phyloP scores from a whole-genome alignment of 2,329 filamentous ascomycete species.

The Aureobasidium lini region DNA sequence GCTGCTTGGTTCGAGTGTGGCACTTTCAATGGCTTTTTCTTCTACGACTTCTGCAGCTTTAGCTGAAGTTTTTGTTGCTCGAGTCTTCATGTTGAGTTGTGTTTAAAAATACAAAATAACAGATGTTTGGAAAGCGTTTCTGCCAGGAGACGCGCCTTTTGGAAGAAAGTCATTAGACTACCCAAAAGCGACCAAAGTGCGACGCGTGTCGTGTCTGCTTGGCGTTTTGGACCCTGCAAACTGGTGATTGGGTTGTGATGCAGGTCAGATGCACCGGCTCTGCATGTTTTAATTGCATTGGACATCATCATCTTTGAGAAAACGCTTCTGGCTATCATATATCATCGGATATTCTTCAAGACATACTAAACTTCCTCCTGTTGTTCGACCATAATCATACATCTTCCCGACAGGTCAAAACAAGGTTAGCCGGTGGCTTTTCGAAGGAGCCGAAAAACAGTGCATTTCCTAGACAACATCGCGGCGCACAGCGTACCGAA shows the following conservation, averaged over 20 bases:
- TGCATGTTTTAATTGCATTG: not conserved
- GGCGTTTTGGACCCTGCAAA: not conserved
- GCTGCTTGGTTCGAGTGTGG: slow-evolving; percentile 30
- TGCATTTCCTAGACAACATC: not conserved
- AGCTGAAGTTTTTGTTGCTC: slow-evolving; percentile 21
- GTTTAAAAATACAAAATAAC: not conserved
- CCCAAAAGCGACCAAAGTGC: not conserved
- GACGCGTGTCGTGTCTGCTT: slow-evolving; percentile 3
- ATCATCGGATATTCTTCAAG: not conserved
- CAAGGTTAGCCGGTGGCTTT: slow-evolving; percentile 1
- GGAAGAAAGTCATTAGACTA: slow-evolving; percentile 3
- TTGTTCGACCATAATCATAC: not conserved
- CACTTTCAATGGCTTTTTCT: slow-evolving; percentile 15
- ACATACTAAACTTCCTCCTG: not conserved
- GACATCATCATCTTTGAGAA: not conserved
- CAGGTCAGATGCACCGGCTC: not conserved
- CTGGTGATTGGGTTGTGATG: not conserved
- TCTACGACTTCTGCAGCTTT: slow-evolving; percentile 12
- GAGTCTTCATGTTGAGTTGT: slow-evolving; percentile 23
- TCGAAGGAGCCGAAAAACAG: not conserved
- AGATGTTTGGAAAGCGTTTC: not conserved
- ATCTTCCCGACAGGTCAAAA: not conserved
- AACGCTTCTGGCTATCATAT: not conserved
- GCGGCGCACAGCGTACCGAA: not conserved
- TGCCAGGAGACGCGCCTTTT: not conserved